Conservation (phyloP, 2,329 filamentous ascomycete species). For the Aspergillus puulaauensis region DNA sequence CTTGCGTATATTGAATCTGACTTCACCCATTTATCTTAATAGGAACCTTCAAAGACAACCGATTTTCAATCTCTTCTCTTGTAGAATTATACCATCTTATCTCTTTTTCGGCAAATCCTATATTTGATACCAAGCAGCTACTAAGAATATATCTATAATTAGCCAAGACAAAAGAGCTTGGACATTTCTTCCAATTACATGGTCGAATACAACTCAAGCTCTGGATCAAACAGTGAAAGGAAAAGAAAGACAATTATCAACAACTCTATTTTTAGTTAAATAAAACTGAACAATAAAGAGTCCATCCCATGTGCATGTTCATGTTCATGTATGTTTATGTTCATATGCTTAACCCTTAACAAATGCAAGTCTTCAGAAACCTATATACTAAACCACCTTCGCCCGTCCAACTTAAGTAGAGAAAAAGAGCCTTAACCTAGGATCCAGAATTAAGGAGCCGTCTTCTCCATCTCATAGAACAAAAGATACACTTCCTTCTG, state of each 20-base stretch:
- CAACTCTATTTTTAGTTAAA: background rate
- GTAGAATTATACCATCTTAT: too few relatives aligned
- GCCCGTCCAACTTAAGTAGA: background rate
- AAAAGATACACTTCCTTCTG: conserved; percentile 93
- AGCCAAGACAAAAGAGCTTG: background rate
- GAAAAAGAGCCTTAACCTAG: too few relatives aligned
- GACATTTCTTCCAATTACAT: background rate
- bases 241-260: background rate
- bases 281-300: background rate
- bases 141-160: background rate
- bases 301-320: background rate
- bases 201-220: background rate
- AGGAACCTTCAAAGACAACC: too few relatives aligned
- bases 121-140: too few relatives aligned
- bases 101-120: too few relatives aligned
- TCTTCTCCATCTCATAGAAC: conserved; percentile 84
- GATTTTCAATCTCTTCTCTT: too few relatives aligned
- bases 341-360: background rate
- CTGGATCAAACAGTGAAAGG: background rate
- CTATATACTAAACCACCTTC: background rate
- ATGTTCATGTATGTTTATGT: background rate
- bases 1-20: too few relatives aligned
- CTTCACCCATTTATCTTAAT: too few relatives aligned
- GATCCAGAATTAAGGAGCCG: conserved; percentile 4
- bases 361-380: background rate